Percentiles rank a stretch among this genome's conserved stretches.
Conservation (phyloP, 495 filamentous ascomycete genomes). For the Xylaria flabelliformis region DNA sequence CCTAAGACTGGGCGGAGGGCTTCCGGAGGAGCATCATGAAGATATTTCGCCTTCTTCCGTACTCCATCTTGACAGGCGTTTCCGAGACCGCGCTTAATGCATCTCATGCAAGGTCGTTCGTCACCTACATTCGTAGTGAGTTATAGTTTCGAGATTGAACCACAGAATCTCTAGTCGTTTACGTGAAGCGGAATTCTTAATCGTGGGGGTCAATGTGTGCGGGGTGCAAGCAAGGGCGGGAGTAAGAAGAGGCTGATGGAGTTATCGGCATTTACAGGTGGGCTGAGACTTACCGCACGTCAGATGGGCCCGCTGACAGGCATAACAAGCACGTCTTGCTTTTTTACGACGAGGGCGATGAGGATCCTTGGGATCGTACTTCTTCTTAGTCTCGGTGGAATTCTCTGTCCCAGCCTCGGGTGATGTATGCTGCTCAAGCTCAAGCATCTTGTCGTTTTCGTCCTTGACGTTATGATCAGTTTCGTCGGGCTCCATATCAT, state of each 20-base stretch:
- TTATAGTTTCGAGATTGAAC: conserved; percentile 8
- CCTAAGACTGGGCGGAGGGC: conserved; percentile 61
- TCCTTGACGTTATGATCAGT: conserved; percentile 48
- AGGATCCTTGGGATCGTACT: conserved; percentile 81
- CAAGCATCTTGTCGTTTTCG: conserved; percentile 65
- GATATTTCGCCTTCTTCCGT: conserved; percentile 98
- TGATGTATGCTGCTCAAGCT: conserved; percentile 58
- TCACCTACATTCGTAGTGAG: conserved; percentile 51
- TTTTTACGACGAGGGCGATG: conserved; percentile 91
- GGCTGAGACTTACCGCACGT: conserved; percentile 85
- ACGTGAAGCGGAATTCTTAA: background rate
- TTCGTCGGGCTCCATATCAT: conserved; percentile 48
- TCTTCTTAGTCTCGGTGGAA: conserved; percentile 60
- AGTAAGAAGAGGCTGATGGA: conserved; percentile 29
- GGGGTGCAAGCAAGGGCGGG: conserved; percentile 14
- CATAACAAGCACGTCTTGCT: conserved; percentile 91
- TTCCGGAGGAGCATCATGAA: conserved; percentile 91
- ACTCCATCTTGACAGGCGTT: conserved; percentile 94
- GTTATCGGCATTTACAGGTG: conserved; percentile 29
- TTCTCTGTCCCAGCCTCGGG: conserved; percentile 51
- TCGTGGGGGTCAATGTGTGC: conserved; percentile 27
- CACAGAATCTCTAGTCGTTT: background rate
- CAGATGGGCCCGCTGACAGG: conserved; percentile 95
- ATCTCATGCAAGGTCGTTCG: conserved; percentile 90
- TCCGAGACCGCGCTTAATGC: conserved; percentile 89